Evolutionary conservation across 2,329 filamentous ascomycete genomes (phyloP), one percentile per base, ranked within the genome.

Genomic region (Colletotrichum acutatum): DNA sequence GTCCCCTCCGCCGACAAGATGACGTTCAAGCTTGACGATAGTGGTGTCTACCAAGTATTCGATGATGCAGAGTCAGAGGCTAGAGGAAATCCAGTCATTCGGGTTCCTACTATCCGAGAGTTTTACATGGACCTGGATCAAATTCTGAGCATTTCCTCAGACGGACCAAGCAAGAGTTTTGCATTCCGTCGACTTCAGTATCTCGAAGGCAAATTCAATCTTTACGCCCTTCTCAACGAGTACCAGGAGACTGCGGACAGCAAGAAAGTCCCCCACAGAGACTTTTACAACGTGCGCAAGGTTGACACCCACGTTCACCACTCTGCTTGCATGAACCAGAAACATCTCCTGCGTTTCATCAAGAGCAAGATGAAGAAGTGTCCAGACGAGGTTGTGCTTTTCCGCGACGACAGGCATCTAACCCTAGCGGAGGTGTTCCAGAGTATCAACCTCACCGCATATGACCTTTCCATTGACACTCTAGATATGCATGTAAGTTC

Each of bases 301-400:
- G 97, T 99, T 63, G 97, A 99, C 80, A 99, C 97, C 9, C 97
- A 99, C 88, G 97, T 99, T 77, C 97, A 99, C 81, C 97, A 99
- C 83, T 99, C 97, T 19, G 97, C 97, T 28, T 99, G 97, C 82
- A 99, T 99, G 97, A 99, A 99, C 80, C 97, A 99, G 83, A 99
- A 99, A 84, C 97, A 99, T 88, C 85, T 99, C 70, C 86, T 99
- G 74, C 94, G 97, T 67, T 99, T 99, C 84, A 99, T 99, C 86
- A 99, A 99, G 84, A 98, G 95, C 84, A 99, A 99, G 85, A 98
- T 99, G 95, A 98, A 98, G 89, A 99, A 98, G 83, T 97, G 90
- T 22, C 95, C 95, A 0, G 94, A 98, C 78, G 97, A 99, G 84
- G 91, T 97, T 37, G 97, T 99, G 7, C 89, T 99, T 57, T 97